Base-by-base conservation (phyloP, 2,329 filamentous ascomycete genomes). In the Aureobasidium mangrovei region DNA sequence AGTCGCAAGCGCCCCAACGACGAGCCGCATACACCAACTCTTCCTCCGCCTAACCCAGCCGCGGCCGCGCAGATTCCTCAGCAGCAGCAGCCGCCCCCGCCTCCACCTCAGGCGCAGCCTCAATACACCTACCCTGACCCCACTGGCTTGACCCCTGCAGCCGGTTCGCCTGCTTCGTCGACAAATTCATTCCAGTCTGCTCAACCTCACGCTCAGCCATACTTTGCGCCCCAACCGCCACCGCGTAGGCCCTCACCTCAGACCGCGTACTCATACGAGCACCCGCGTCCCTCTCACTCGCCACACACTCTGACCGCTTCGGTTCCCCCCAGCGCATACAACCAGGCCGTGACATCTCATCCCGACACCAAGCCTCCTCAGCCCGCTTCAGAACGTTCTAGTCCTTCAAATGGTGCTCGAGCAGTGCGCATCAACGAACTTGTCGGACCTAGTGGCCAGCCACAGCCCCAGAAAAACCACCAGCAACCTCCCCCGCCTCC, bases 1-100 rank as follows among this genome's bases (percentile, higher is more conserved):
- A 67, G 70, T 61, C 70, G 68, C 63, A 77, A 76, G 68, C 73
- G 74, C 59, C 65, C 69, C 29, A 70, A 69, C 55, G 69, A 73
- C 40, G 74, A 76, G 67, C 74, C 74, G 62, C 74, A 77, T 60
- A 76, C 74, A 55, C 74, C 74, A 29, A 77, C 74, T 43, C 65
- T 75, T 58, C 72, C 74, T 48, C 74, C 74, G 56, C 74, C 74
- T 54, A 72, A 73, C 62, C 74, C 69, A 41, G 73, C 69, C 59
- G 62, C 68, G 60, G 67, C 68, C 57, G 68, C 69, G 63, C 70
- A 72, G 60, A 64, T 67, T 59, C 9, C 28, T 12, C n/a, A 41
- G n/a, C 54, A 54, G 42, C 43, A 53, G 28, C 46, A 36, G n/a
- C 42, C 51, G n/a, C 42, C 51, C 35, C 52, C 9, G 3, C 28